Base-by-base conservation (phyloP, 225 moss, liverwort and hornwort genomes). In the Marchantia polymorpha region DNA sequence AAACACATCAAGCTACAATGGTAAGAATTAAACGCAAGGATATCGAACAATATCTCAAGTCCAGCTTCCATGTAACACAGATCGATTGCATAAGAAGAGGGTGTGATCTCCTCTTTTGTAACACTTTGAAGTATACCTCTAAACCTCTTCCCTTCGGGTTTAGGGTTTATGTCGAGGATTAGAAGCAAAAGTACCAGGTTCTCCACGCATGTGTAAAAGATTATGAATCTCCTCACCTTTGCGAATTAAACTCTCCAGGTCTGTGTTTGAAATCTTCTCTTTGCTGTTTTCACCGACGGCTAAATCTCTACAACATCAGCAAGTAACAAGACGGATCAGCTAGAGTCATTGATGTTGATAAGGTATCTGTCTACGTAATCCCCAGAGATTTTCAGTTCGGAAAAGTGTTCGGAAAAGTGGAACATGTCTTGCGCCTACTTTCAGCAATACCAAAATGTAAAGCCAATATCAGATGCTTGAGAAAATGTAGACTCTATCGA, bases 251-350 rank as follows among this genome's bases (percentile, higher is more conserved):
- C 25, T 20, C 63, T 77, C 64, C 29, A 77, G 14, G 64, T 77
- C 76, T 50, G 64, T 64, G 39, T 64, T 51, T 25, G 49, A 77
- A 7, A 53, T 48, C 23, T 47, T 47, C 27, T 49, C 47, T 64
- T 61, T 30, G 39, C 50, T 14, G 29, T 74, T 51, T n/a, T 64
- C 51, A 49, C 14, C 48, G 26, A 52, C 39, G 48, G 64, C 74
- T 54, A 81, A 74, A 26, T 81, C 81, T 77, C 75, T 75, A 31
- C 60, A 75, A 8, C 69, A 69, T 17, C 19, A 19, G 48, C 31
- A 20, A 70, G 12, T 64, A 7, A 64, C 64, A 64, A 64, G 22
- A 17, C 8, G 20, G 19, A 16, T 7, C 68, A 31, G 31, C 68
- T 69, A 69, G 39, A 15, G 15, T 69, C 68, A 69, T 39, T 31